Evolutionary conservation across 2,329 filamentous ascomycete genomes (phyloP).

Genomic region (Metarhizium album): DNA sequence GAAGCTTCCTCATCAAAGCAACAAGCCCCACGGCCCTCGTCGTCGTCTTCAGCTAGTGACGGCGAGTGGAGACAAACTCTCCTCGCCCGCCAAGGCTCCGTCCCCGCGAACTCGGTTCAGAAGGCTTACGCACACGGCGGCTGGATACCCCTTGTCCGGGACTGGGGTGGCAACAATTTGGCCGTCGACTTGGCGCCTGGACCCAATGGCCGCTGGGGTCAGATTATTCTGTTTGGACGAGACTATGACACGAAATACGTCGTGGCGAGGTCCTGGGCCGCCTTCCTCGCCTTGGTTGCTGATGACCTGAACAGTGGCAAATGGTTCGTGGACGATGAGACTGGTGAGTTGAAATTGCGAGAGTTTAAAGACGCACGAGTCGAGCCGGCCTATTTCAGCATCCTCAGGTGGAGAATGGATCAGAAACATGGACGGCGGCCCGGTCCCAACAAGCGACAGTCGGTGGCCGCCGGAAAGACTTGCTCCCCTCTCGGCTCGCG

Average conservation of each 20-base stretch:
- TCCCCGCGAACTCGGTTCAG: constrained; percentile 77
- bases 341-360: constrained; percentile 77
- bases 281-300: constrained; percentile 75
- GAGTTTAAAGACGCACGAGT: constrained; percentile 85
- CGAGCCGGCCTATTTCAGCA: constrained; percentile 88
- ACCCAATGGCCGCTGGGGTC: constrained; percentile 83
- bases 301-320: constrained; percentile 87
- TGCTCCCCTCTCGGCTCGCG: constrained; percentile 37
- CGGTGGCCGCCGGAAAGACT: constrained; percentile 31
- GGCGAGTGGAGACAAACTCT: constrained; percentile 75
- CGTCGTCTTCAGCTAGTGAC: constrained; percentile 36
- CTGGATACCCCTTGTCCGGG: constrained; percentile 92
- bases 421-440: constrained; percentile 74
- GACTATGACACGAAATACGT: constrained; percentile 99
- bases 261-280: constrained; percentile 80
- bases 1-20: constrained; percentile 60
- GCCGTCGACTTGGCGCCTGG: constrained; percentile 88
- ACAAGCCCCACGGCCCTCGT: constrained; percentile 24
- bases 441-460: constrained; percentile 38
- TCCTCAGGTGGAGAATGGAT: constrained; percentile 88
- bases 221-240: constrained; percentile 90
- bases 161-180: constrained; percentile 98
- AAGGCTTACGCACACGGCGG: constrained; percentile 87
- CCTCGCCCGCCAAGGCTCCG: constrained; percentile 72
- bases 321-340: constrained; percentile 88